Evolutionary conservation across 805 yeast genomes (phyloP).

Genomic region (Teunomyces atbi): DNA sequence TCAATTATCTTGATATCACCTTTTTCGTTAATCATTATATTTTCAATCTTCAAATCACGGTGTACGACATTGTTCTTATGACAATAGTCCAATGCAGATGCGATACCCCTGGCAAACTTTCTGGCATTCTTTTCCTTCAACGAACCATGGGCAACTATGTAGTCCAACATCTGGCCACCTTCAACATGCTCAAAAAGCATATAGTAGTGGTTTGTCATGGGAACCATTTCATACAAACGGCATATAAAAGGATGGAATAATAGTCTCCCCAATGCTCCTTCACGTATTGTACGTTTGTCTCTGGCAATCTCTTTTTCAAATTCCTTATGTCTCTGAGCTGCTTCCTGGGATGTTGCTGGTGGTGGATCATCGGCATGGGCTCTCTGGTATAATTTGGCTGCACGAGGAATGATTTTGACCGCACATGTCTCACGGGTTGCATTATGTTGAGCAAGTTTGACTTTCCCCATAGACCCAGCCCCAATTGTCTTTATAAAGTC

Average conservation of each 20-base stretch:
- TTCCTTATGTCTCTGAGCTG: slow-evolving; percentile 62
- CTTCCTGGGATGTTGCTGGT: slow-evolving; percentile 56
- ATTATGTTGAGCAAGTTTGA: slow-evolving; percentile 86
- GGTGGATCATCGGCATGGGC: slow-evolving; percentile 71
- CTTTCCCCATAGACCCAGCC: slow-evolving; percentile 99
- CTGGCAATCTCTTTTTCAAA: slow-evolving; percentile 81
- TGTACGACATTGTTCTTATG: slow-evolving; percentile 95
- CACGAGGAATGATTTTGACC: slow-evolving; percentile 89
- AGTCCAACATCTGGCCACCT: slow-evolving; percentile 97
- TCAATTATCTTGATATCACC: slow-evolving; percentile 96
- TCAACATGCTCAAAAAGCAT: slow-evolving; percentile 95
- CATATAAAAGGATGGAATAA: slow-evolving; percentile 92
- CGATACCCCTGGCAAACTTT: slow-evolving; percentile 91
- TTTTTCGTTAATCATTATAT: slow-evolving; percentile 86
- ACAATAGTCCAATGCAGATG: slow-evolving; percentile 88
- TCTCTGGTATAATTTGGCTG: slow-evolving; percentile 72
- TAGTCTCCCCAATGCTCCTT: slow-evolving; percentile 89
- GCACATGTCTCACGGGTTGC: slow-evolving; percentile 82
- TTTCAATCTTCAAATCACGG: slow-evolving; percentile 94
- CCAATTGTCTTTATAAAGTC: slow-evolving; percentile 93
- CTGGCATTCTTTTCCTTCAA: slow-evolving; percentile 92
- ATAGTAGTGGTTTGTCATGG: slow-evolving; percentile 95
- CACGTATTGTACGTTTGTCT: slow-evolving; percentile 90
- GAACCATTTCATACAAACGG: slow-evolving; percentile 86
- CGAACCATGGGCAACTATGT: slow-evolving; percentile 94